phyloP scores from a whole-genome alignment of 495 filamentous ascomycete genomes.

The Xylona heveae region DNA sequence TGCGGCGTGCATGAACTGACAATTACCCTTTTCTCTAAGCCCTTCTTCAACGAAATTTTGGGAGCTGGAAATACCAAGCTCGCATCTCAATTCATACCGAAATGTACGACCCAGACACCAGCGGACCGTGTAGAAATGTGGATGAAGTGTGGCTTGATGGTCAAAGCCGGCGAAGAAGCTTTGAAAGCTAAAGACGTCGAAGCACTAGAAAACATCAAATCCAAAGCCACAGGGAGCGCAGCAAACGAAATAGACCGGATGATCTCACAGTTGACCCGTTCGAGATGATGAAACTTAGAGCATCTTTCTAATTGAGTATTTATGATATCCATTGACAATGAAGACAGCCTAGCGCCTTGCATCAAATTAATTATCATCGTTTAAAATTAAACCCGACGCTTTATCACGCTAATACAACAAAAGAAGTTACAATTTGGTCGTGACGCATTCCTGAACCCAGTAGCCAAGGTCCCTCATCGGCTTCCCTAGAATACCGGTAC shows the following conservation, averaged over 20 bases:
- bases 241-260: conserved; percentile 37
- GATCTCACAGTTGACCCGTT: conserved; percentile 31
- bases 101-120: conserved; percentile 42
- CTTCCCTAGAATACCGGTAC: too few relatives aligned
- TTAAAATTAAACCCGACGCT: too few relatives aligned
- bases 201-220: conserved; percentile 34
- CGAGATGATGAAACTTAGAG: conserved; percentile 23
- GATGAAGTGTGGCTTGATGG: conserved; percentile 80
- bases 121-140: conserved; percentile 76
- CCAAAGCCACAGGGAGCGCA: conserved; percentile 31
- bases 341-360: too few relatives aligned
- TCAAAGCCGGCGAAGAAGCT: conserved; percentile 84
- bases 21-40: conserved; percentile 24
- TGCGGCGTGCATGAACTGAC: too few relatives aligned
- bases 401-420: too few relatives aligned
- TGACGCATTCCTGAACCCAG: too few relatives aligned
- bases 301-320: too few relatives aligned
- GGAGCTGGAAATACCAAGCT: conserved; percentile 79
- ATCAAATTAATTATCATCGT: too few relatives aligned
- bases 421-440: too few relatives aligned
- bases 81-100: conserved; percentile 67
- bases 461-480: too few relatives aligned
- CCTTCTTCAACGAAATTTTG: conserved; percentile 79
- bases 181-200: conserved; percentile 59
- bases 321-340: too few relatives aligned